Evolutionary conservation across 768 basidiomycete genomes (phyloP).

Genomic region (Panaeolus cyanescens): DNA sequence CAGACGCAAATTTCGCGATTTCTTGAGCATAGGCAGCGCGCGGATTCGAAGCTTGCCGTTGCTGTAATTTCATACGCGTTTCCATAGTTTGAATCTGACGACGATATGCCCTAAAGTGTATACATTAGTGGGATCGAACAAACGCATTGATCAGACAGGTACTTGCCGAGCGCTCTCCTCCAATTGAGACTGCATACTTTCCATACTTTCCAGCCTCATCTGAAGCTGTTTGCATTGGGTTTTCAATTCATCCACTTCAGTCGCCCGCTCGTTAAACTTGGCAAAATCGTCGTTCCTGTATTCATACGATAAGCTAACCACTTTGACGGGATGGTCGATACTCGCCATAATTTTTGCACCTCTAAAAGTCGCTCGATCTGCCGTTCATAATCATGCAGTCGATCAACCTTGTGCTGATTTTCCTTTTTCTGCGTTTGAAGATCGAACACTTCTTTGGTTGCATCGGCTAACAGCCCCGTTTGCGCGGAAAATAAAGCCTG

Average conservation of each 20-base stretch:
- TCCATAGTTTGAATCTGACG: conserved; percentile 66
- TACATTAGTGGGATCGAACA: too few species aligned
- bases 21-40: conserved; percentile 36
- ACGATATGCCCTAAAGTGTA: conserved; percentile 54
- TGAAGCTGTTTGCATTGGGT: conserved; percentile 68
- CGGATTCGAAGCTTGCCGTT: conserved; percentile 27
- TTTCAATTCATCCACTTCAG: conserved; percentile 56
- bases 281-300: conserved; percentile 75
- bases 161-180: conserved; percentile 62
- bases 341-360: conserved; percentile 79
- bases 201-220: conserved; percentile 59
- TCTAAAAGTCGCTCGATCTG: conserved; percentile 82
- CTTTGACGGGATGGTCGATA: conserved; percentile 1
- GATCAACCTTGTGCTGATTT: conserved; percentile 78
- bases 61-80: conserved; percentile 48
- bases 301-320: background rate
- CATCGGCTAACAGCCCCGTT: conserved; percentile 67
- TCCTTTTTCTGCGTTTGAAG: conserved; percentile 78
- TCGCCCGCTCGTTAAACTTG: conserved; percentile 65
- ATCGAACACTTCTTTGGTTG: conserved; percentile 66
- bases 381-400: conserved; percentile 82
- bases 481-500: conserved; percentile 73
- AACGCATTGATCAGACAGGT: background rate
- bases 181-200: conserved; percentile 52
- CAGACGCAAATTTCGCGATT: conserved; percentile 44